These are phyloP conservation scores for Linum tenue DNA, from an alignment of 345 rosid species.

Conservation along the genomic window DNA sequence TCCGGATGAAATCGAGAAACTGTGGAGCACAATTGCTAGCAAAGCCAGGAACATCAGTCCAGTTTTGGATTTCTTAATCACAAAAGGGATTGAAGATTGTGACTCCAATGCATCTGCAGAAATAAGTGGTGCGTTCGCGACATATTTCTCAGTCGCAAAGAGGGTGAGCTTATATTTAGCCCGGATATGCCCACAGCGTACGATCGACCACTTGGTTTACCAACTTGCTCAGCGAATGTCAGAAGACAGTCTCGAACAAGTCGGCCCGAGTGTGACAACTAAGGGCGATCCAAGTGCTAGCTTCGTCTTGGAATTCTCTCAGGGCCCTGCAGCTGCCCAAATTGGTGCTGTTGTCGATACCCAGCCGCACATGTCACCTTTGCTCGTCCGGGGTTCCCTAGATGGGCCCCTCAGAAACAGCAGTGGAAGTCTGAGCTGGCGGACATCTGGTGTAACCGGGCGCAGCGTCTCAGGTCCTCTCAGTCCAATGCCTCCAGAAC, in stretches of 20 bases:
- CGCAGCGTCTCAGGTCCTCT: slow-evolving; percentile 88
- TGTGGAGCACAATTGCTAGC: slow-evolving; percentile 98
- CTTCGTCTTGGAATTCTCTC: slow-evolving; percentile 86
- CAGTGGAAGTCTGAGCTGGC: slow-evolving; percentile 94
- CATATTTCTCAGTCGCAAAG: slow-evolving; percentile 97
- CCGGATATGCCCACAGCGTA: slow-evolving; percentile 91
- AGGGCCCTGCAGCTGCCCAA: slow-evolving; percentile 78
- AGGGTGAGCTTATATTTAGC: slow-evolving; percentile 94
- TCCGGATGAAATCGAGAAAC: slow-evolving; percentile 97
- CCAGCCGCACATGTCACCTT: slow-evolving; percentile 96
- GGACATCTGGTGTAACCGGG: slow-evolving; percentile 76
- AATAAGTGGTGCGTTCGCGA: slow-evolving; percentile 98
- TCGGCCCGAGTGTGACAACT: slow-evolving; percentile 34
- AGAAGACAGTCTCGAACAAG: slow-evolving; percentile 82
- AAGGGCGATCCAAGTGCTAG: slow-evolving; percentile 63
- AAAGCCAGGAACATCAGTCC: slow-evolving; percentile 94
- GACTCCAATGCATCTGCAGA: slow-evolving; percentile 98
- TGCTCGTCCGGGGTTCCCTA: slow-evolving; percentile 90
- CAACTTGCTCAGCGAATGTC: slow-evolving; percentile 89
- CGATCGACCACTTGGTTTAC: slow-evolving; percentile 94
- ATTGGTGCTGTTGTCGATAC: slow-evolving; percentile 58
- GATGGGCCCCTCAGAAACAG: slow-evolving; percentile 90
- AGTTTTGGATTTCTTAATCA: slow-evolving; percentile 88
- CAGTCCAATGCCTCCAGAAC: slow-evolving; percentile 89
- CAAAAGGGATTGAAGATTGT: slow-evolving; percentile 95